phyloP scores from a whole-genome alignment of 192 early-diverging fungal genomes.

The Linnemannia elongata region DNA sequence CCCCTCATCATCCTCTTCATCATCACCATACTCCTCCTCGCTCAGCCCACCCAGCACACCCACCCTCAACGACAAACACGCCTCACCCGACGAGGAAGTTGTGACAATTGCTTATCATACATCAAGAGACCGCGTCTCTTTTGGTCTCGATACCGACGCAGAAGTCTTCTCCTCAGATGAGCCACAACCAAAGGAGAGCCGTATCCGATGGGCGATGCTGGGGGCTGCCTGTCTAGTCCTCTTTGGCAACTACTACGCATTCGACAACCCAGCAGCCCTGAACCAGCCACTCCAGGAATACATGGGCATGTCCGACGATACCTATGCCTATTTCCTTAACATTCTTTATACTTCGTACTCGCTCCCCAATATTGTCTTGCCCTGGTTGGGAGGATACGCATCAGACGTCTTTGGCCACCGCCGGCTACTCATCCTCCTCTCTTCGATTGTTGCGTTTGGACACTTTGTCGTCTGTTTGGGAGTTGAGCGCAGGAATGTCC shows the following conservation, averaged over 20 bases:
- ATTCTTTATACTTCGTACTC: slow-evolving; percentile 74
- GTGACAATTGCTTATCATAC: background rate
- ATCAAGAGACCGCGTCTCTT: background rate
- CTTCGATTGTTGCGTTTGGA: slow-evolving; percentile 61
- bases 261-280: slow-evolving; percentile 69
- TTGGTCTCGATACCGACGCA: background rate
- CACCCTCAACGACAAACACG: background rate
- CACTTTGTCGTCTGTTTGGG: slow-evolving; percentile 71
- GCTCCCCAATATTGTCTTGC: slow-evolving; percentile 76
- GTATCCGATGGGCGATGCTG: slow-evolving; percentile 52
- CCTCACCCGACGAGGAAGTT: background rate
- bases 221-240: slow-evolving; percentile 58
- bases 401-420: slow-evolving; percentile 64
- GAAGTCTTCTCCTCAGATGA: background rate
- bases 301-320: slow-evolving; percentile 58
- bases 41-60: background rate
- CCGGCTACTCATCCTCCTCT: slow-evolving; percentile 60
- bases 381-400: slow-evolving; percentile 69
- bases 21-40: background rate
- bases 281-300: slow-evolving; percentile 67
- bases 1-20: slow-evolving; percentile 13
- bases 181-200: background rate
- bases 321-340: slow-evolving; percentile 68
- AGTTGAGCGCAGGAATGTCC: slow-evolving; percentile 54
- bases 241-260: slow-evolving; percentile 73